Evolutionary conservation across 73 alveolate genomes (phyloP), one percentile per base, ranked within the genome.

Genomic region (Tetrahymena borealis): DNA sequence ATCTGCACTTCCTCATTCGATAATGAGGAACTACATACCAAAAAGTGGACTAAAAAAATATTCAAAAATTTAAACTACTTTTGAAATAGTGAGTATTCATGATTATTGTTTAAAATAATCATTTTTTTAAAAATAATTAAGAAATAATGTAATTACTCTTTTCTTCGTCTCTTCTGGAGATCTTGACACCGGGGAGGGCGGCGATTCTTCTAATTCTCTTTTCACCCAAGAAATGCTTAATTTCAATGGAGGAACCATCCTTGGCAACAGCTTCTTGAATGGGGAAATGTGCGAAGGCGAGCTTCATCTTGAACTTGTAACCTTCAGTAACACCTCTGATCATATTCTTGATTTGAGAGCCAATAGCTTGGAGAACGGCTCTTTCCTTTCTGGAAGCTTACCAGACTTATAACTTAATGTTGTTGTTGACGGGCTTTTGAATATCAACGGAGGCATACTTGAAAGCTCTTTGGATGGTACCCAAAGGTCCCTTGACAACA

Each of bases 221-320:
- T 91, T 98, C 99, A 31, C 99, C 99, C 91, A 98, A 78, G 98
- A 97, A 98, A 96, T 98, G 97, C 94, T 97, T 96, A 96, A 98
- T 94, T 95, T 97, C 99, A 91, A 98, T 91, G 94, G 91, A 90
- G 78, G 33, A 24, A 39, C 93, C 95, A 38, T 97, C 98, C 91
- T 97, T 95, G 90, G 97, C 93, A 85, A 97, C 92, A 96, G 94
- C 94, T 42, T 94, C 97, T 92, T 97, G 96, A 97, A 98, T 98
- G 92, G 99, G 99, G 98, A 98, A 97, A 95, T 98, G 99, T 90
- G 99, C 99, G 78, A 96, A 95, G 78, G 98, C 99, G 43, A 97
- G 96, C 92, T 98, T 97, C 99, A 98, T 97, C 96, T 96, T 97
- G 97, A 97, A 98, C 93, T 96, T 96, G 96, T 95, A 98, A 94